These are phyloP conservation scores for Prototheca cutis DNA, from an alignment of 163 green algal species.

Conservation along the genomic window DNA sequence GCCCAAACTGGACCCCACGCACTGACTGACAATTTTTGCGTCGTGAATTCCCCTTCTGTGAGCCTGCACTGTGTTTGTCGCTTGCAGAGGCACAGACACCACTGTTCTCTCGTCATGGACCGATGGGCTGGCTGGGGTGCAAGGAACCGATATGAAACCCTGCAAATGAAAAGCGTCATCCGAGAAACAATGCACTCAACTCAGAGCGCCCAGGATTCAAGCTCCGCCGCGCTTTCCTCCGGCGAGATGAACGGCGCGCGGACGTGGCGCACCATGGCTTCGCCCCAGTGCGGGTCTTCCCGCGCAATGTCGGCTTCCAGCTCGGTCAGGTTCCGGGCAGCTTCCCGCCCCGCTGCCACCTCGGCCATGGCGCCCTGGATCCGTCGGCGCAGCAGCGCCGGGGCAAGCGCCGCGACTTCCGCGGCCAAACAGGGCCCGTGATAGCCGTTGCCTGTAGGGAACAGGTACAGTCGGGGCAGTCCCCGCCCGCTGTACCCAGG, in stretches of 20 bases:
- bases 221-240: slow-evolving; percentile 11
- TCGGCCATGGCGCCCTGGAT: slow-evolving; percentile 8
- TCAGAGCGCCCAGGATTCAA: slow-evolving; percentile 24
- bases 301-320: slow-evolving; percentile 44
- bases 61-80: too few species aligned
- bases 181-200: too few species aligned
- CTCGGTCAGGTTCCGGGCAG: slow-evolving; percentile 9
- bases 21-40: too few species aligned
- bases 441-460: slow-evolving; percentile 63
- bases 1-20: not conserved
- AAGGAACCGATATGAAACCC: too few species aligned
- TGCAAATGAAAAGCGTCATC: too few species aligned
- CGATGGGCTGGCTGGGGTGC: too few species aligned
- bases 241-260: slow-evolving; percentile 35
- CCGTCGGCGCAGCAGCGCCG: slow-evolving; percentile 16
- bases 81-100: too few species aligned
- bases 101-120: too few species aligned
- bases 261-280: slow-evolving; percentile 44
- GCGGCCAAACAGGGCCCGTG: slow-evolving; percentile 48
- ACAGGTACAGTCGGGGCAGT: slow-evolving; percentile 43
- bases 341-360: not conserved
- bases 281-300: slow-evolving; percentile 56
- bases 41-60: too few species aligned
- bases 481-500: slow-evolving; percentile 20
- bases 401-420: slow-evolving; percentile 36